Evolutionary conservation across 2,329 filamentous ascomycete genomes (phyloP).

Genomic region (Xylaria sp.): DNA sequence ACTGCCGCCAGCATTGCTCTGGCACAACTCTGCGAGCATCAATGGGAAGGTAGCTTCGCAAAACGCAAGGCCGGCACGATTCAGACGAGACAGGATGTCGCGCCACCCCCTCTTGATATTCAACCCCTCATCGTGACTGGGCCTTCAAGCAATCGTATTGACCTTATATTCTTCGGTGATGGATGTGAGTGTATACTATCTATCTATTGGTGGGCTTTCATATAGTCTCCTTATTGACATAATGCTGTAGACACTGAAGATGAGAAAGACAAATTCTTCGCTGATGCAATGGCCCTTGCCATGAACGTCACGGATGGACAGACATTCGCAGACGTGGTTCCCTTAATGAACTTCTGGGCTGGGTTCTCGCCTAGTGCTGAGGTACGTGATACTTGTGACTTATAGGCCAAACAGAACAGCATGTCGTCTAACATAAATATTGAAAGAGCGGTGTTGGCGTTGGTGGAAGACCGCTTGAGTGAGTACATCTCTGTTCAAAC

Average conservation of each 20-base stretch:
- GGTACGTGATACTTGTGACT: constrained; percentile 33
- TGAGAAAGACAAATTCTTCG: constrained; percentile 49
- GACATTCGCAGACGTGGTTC: constrained; percentile 47
- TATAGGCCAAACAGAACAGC: constrained; percentile 15
- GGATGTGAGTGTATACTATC: constrained; percentile 42
- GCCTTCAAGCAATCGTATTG: constrained; percentile 46
- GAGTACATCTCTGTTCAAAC: constrained; percentile 18
- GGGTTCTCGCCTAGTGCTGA: constrained; percentile 47
- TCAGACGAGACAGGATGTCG: constrained; percentile 37
- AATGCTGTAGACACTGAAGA: constrained; percentile 43
- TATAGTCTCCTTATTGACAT: neutral
- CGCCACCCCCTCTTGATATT: constrained; percentile 47
- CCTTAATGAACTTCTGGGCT: constrained; percentile 48
- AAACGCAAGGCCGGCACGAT: constrained; percentile 40
- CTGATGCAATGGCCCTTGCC: constrained; percentile 45
- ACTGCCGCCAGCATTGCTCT: constrained; percentile 27
- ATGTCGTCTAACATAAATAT: constrained; percentile 6
- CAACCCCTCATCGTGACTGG: constrained; percentile 49
- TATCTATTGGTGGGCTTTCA: neutral
- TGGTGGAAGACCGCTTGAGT: constrained; percentile 45
- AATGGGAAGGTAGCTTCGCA: constrained; percentile 48
- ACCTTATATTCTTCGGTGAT: constrained; percentile 49
- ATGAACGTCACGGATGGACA: constrained; percentile 47
- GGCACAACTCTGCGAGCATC: constrained; percentile 47
- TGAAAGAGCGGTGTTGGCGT: constrained; percentile 47